Percentiles rank a stretch among this genome's conserved stretches.
Conservation (phyloP, 495 filamentous ascomycete species). For the Neurospora sublineolata region DNA sequence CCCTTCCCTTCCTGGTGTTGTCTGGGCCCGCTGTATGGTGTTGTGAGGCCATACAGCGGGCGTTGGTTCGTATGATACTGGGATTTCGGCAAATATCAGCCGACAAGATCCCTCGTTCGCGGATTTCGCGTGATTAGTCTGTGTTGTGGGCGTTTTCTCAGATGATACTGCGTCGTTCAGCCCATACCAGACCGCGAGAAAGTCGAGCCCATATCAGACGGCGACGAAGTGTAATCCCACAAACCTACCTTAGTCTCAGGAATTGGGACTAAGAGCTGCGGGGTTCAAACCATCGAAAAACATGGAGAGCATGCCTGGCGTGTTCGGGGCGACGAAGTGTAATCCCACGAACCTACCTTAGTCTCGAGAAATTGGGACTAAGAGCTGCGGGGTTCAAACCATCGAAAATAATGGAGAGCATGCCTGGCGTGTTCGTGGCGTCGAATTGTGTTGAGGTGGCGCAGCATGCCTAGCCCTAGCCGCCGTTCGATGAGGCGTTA, state of each 20-base stretch:
- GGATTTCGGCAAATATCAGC: neutral
- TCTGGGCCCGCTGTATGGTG: neutral
- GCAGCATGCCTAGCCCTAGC: neutral
- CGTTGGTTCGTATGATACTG: neutral
- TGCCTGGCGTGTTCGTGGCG: neutral
- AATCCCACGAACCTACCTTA: neutral
- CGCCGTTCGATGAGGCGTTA: neutral
- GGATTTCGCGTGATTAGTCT: neutral
- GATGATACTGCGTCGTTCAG: neutral
- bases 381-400: neutral
- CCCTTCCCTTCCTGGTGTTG: neutral
- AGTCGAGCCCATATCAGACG: neutral
- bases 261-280: neutral
- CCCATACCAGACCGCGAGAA: neutral
- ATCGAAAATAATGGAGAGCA: neutral
- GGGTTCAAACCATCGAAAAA: neutral
- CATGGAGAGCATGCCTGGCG: neutral
- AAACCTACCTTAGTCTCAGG: neutral
- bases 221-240: neutral
- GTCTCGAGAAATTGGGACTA: neutral
- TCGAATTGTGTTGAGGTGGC: neutral
- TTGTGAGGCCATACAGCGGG: neutral
- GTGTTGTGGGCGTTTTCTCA: neutral
- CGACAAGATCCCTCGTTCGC: neutral
- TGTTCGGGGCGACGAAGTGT: neutral